phyloP scores from a whole-genome alignment of 2,329 filamentous ascomycete genomes.

The Anthostomella pinea region DNA sequence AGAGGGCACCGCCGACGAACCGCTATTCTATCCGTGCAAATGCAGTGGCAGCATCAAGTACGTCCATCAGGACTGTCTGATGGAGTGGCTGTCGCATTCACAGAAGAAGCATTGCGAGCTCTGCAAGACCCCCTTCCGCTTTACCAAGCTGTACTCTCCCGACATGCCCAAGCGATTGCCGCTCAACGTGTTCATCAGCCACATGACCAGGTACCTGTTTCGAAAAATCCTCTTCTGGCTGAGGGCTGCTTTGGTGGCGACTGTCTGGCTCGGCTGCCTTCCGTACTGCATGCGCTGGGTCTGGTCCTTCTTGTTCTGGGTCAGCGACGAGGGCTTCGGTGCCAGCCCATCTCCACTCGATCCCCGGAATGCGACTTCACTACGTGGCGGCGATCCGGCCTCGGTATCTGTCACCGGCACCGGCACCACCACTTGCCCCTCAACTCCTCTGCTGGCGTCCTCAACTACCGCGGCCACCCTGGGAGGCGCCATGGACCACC shows the following conservation, averaged over 20 bases:
- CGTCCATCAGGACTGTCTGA: conserved; percentile 95
- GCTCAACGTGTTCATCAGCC: conserved; percentile 73
- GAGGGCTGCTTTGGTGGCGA: conserved; percentile 72
- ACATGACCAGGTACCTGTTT: conserved; percentile 70
- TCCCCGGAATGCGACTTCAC: conserved; percentile 23
- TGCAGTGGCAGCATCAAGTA: conserved; percentile 98
- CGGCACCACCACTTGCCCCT: conserved; percentile 35
- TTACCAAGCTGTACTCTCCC: conserved; percentile 95
- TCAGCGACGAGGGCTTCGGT: conserved; percentile 72
- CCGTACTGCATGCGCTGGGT: conserved; percentile 88
- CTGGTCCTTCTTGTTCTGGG: conserved; percentile 94
- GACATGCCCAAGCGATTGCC: conserved; percentile 88
- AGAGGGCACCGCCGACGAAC: conserved; percentile 77
- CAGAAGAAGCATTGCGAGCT: conserved; percentile 99
- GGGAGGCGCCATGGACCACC: conserved; percentile 34
- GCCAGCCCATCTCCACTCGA: conserved; percentile 32
- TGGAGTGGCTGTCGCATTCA: conserved; percentile 98
- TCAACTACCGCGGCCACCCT: conserved; percentile 39
- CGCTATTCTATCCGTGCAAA: conserved; percentile 96
- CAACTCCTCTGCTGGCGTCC: conserved; percentile 37
- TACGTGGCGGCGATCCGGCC: conserved; percentile 13
- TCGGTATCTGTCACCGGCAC: conserved; percentile 25
- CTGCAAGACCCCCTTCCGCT: conserved; percentile 96
- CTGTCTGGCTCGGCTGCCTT: conserved; percentile 85
- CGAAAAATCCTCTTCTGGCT: conserved; percentile 74